These are phyloP conservation scores for Phaffomyces opuntiae DNA, from an alignment of 805 yeast genomes.

Conservation along the genomic window DNA sequence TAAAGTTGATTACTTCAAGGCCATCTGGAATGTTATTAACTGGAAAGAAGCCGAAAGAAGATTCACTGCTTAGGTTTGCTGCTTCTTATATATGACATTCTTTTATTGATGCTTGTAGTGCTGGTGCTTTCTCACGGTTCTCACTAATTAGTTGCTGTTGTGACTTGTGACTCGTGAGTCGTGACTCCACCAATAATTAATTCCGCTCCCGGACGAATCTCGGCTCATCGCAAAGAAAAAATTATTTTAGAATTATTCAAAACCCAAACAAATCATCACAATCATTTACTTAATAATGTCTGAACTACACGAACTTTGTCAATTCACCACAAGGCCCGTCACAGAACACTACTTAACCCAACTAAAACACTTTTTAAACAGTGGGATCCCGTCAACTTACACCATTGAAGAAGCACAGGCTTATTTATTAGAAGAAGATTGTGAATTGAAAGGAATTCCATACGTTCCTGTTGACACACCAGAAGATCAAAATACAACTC, in stretches of 20 bases:
- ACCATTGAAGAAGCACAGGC: constrained; percentile 71
- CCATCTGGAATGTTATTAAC: constrained; percentile 90
- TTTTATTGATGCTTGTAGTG: neutral
- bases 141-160: too few species aligned
- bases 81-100: neutral
- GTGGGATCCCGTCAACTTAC: constrained; percentile 78
- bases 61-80: constrained; percentile 30
- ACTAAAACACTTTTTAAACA: constrained; percentile 40
- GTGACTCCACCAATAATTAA: too few species aligned
- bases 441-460: constrained; percentile 30
- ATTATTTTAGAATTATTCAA: neutral
- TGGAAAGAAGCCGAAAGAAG: constrained; percentile 87
- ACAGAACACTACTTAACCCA: constrained; percentile 33
- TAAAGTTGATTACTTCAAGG: constrained; percentile 86
- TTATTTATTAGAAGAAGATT: constrained; percentile 21
- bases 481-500: constrained; percentile 58
- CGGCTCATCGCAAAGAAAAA: constrained; percentile 6
- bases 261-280: neutral
- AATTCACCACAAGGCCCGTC: constrained; percentile 45
- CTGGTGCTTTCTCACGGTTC: too few species aligned
- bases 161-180: too few species aligned
- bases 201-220: neutral
- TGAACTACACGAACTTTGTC: constrained; percentile 63
- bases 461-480: constrained; percentile 32
- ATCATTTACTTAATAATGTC: constrained; percentile 37